phyloP scores from a whole-genome alignment of 1,284 basidiomycete species.

The Heliocybe sulcata region DNA sequence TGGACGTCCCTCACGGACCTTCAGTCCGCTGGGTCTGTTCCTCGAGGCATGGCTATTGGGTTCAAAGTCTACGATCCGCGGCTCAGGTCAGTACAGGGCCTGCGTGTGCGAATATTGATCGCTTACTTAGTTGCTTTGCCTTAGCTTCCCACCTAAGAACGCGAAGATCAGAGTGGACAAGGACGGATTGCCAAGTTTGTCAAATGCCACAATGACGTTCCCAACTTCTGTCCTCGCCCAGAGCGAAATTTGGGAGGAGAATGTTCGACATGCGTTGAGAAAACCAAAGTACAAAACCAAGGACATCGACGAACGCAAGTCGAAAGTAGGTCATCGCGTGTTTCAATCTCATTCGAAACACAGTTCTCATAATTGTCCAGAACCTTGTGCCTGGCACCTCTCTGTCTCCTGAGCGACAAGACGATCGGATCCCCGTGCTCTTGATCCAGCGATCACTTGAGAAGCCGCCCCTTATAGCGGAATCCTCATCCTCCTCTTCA shows the following conservation, averaged over 20 bases:
- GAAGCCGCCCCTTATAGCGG: slow-evolving; percentile 15
- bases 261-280: slow-evolving; percentile 39
- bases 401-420: slow-evolving; percentile 58
- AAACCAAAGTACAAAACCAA: slow-evolving; percentile 75
- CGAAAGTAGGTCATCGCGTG: slow-evolving; percentile 42
- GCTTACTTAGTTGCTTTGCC: neutral
- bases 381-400: slow-evolving; percentile 70
- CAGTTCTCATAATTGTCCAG: slow-evolving; percentile 26
- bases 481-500: slow-evolving; percentile 13
- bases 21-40: slow-evolving; percentile 59
- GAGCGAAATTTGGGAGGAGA: slow-evolving; percentile 68
- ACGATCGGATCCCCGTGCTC: slow-evolving; percentile 77
- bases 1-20: slow-evolving; percentile 58
- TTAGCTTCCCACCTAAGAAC: slow-evolving; percentile 78
- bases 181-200: slow-evolving; percentile 12
- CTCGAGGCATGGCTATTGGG: slow-evolving; percentile 70
- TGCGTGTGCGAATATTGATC: neutral
- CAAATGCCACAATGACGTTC: slow-evolving; percentile 29
- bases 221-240: slow-evolving; percentile 55
- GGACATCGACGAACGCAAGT: slow-evolving; percentile 74
- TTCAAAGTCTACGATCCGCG: slow-evolving; percentile 78
- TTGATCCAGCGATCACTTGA: slow-evolving; percentile 77
- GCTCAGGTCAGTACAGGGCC: slow-evolving; percentile 42
- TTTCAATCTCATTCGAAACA: neutral
- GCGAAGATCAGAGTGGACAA: slow-evolving; percentile 31